phyloP scores from a whole-genome alignment of 75 land plant genomes.

The Ceratopteris richardii region DNA sequence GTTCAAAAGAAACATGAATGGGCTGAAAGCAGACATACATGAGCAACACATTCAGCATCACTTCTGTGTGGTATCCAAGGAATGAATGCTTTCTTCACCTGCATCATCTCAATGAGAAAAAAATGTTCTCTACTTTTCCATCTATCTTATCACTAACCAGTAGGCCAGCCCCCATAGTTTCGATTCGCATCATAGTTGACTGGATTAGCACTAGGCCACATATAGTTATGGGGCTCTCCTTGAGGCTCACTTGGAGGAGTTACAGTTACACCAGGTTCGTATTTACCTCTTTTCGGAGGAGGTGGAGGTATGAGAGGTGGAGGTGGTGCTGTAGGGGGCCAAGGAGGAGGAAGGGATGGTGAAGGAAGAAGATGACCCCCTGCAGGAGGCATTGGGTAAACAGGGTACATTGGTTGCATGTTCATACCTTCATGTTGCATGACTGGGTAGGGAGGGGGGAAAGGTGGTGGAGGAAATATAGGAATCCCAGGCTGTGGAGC shows the following conservation, averaged over 20 bases:
- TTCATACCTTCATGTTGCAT: neutral
- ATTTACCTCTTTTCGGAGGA: slow-evolving; percentile 1
- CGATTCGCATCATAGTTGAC: neutral
- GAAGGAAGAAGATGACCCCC: neutral
- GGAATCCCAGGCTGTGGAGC: slow-evolving; percentile 1
- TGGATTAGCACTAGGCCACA: neutral
- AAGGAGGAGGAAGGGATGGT: neutral
- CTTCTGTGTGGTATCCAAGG: too few species aligned
- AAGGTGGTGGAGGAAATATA: slow-evolving; percentile 5
- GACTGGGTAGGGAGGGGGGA: neutral
- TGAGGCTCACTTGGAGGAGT: neutral
- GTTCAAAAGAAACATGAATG: too few species aligned
- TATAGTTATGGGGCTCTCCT: neutral
- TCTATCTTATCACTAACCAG: too few species aligned
- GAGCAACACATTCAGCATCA: too few species aligned
- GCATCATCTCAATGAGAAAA: too few species aligned
- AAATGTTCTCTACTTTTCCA: too few species aligned
- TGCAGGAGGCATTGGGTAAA: neutral
- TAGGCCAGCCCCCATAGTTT: neutral
- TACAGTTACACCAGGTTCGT: neutral
- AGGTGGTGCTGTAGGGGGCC: slow-evolving; percentile 2
- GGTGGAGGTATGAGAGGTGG: slow-evolving; percentile 4
- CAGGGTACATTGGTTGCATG: slow-evolving; percentile 1
- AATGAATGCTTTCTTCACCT: too few species aligned
- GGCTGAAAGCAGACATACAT: too few species aligned